phyloP scores from a whole-genome alignment of 1,139 yeast species.

The Candida freyschussii region DNA sequence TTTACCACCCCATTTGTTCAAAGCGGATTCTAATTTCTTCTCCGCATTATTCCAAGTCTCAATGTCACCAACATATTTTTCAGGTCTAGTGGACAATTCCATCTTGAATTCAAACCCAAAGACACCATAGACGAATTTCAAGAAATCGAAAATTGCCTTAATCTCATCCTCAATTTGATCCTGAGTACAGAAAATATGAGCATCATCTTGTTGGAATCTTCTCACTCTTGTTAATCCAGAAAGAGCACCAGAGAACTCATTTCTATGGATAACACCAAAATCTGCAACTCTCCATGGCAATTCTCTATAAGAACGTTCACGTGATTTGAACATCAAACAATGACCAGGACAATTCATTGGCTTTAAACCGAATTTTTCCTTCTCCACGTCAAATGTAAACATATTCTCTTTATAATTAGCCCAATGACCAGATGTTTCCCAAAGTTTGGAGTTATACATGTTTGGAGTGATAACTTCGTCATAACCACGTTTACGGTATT shows the following conservation, averaged over 20 bases:
- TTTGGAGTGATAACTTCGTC: conserved; percentile 98
- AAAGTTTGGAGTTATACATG: conserved; percentile 90
- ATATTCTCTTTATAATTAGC: conserved; percentile 93
- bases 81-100: conserved; percentile 94
- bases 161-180: conserved; percentile 87
- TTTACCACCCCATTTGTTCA: conserved; percentile 70
- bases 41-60: conserved; percentile 92
- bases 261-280: conserved; percentile 92
- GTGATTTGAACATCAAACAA: conserved; percentile 79
- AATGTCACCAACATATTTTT: conserved; percentile 79
- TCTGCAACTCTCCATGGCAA: conserved; percentile 96
- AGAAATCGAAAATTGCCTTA: conserved; percentile 70
- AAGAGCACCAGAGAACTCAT: conserved; percentile 89
- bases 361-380: conserved; percentile 81
- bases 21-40: conserved; percentile 63
- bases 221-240: conserved; percentile 93
- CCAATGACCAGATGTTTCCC: conserved; percentile 99
- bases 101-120: conserved; percentile 87
- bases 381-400: conserved; percentile 95
- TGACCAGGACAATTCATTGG: conserved; percentile 99
- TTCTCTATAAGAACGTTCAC: conserved; percentile 90
- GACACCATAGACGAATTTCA: conserved; percentile 71
- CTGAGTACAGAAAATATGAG: conserved; percentile 90
- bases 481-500: conserved; percentile 87
- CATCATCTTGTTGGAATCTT: conserved; percentile 98